Evolutionary conservation across 2,329 filamentous ascomycete species (phyloP).

Genomic region (Fusarium sp.): DNA sequence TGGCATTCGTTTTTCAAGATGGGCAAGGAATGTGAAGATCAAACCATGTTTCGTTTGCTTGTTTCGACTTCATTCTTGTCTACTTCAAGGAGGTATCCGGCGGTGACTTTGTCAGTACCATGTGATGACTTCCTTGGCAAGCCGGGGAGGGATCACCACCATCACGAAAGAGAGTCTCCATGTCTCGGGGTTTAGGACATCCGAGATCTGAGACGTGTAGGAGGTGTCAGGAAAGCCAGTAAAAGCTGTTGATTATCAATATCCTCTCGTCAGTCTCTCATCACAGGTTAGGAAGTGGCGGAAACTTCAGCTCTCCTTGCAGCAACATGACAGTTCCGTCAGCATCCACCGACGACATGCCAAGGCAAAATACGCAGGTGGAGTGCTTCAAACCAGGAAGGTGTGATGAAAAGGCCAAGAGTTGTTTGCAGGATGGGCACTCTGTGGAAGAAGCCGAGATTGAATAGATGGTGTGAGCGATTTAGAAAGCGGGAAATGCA

Average conservation of each 20-base stretch:
- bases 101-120: background rate
- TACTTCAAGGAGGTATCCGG: background rate
- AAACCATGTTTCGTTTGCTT: background rate
- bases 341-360: background rate
- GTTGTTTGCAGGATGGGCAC: background rate
- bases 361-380: background rate
- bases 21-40: conserved; percentile 1
- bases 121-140: background rate
- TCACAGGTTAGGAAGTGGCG: background rate
- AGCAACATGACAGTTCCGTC: background rate
- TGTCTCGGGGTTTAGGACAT: background rate
- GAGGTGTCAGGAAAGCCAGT: background rate
- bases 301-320: background rate
- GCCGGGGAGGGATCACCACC: background rate
- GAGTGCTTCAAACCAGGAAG: background rate
- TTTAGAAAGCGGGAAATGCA: background rate
- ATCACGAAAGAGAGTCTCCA: background rate
- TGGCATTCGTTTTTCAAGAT: background rate
- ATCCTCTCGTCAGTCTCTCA: background rate
- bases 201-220: background rate
- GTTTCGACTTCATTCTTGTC: background rate
- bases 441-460: background rate
- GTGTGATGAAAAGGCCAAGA: background rate
- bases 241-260: background rate
- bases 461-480: background rate